A percentile compares a stretch with the other conserved stretches of the same genome.
phyloP scores from a whole-genome alignment of 2,329 filamentous ascomycete genomes.

The Cercospora brassicicola region DNA sequence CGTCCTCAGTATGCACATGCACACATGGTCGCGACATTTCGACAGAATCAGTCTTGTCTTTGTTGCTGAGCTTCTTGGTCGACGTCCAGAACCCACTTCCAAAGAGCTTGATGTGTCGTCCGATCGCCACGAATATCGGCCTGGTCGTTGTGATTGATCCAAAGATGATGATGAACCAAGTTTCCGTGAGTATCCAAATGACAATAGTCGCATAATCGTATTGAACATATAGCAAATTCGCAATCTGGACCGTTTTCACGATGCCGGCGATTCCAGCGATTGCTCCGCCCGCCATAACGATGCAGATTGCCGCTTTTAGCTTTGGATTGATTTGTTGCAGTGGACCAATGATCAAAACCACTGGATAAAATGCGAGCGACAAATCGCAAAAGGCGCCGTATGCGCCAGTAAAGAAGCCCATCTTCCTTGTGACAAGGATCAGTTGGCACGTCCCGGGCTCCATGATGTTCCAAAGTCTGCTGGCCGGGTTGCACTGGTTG shows the following conservation, averaged over 20 bases:
- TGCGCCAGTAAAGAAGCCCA: slow-evolving; percentile 15
- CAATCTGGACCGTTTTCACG: slow-evolving; percentile 21
- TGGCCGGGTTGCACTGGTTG: slow-evolving; percentile 13
- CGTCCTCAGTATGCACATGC: neutral
- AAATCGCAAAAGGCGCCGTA: slow-evolving; percentile 23
- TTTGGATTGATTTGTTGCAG: slow-evolving; percentile 16
- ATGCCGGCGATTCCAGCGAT: slow-evolving; percentile 26
- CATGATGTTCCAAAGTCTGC: slow-evolving; percentile 15
- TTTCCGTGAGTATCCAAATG: slow-evolving; percentile 20
- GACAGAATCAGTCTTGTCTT: neutral
- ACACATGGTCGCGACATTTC: neutral
- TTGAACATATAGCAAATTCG: slow-evolving; percentile 1
- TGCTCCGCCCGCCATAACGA: slow-evolving; percentile 21
- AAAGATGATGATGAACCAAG: slow-evolving; percentile 31
- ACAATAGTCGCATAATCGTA: slow-evolving; percentile 17
- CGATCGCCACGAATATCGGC: slow-evolving; percentile 17
- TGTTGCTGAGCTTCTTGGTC: neutral
- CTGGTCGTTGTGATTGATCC: slow-evolving; percentile 23
- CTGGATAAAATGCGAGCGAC: slow-evolving; percentile 23
- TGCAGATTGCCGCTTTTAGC: slow-evolving; percentile 20
- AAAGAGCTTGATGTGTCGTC: slow-evolving; percentile 9
- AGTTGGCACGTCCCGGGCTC: slow-evolving; percentile 8
- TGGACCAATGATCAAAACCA: slow-evolving; percentile 22
- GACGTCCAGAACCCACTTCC: neutral
- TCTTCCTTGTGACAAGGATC: slow-evolving; percentile 3